Base-by-base conservation (phyloP, 2,329 filamentous ascomycete species). In the Beauveria bassiana region DNA sequence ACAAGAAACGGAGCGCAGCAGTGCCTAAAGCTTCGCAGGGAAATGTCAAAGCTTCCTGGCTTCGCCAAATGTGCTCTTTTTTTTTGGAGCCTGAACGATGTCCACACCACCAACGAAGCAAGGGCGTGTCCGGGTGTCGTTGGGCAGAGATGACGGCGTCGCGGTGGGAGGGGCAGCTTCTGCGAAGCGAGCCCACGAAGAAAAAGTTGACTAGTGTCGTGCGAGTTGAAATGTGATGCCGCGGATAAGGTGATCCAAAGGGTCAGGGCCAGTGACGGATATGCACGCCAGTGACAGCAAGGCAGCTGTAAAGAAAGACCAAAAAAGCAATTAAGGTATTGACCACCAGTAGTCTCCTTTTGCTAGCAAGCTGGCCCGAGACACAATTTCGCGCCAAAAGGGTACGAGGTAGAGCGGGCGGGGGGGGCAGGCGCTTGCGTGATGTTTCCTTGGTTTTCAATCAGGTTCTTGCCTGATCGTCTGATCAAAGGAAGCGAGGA, bases 81-180 rank as follows among this genome's bases (percentile, higher is more conserved):
- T 10, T 22, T 18, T 10, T 22, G 20, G 31, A n/a, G n/a, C 10
- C 24, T 31, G 12, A 43, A 14, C 22, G n/a, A 40, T 55, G 45
- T n/a, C 59, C 59, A 55, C 51, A 61, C 59, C 59, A 61, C 59
- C 50, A 61, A 12, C 43, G 51, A 55, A 61, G 24, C 31, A 55
- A 61, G 59, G 43, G 50, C 42, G 50, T 26, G 16, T 18, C 14
- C n/a, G 43, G 28, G n/a, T 43, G 34, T 59, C 46, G 57, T 45
- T 43, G 47, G 47, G 57, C 34, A 50, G 26, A 46, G 22, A 45
- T 46, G 53, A 56, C 24, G 16, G 22, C 6, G 31, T 42, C 34
- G 45, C 43, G 56, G 31, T 43, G 55, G n/a, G 40, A 28, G 56
- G 46, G 34, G 47, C 34, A n/a, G n/a, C 42, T 5, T 24, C 34